Conservation (phyloP, 257 asterid species). For the Asclepias syriaca region DNA sequence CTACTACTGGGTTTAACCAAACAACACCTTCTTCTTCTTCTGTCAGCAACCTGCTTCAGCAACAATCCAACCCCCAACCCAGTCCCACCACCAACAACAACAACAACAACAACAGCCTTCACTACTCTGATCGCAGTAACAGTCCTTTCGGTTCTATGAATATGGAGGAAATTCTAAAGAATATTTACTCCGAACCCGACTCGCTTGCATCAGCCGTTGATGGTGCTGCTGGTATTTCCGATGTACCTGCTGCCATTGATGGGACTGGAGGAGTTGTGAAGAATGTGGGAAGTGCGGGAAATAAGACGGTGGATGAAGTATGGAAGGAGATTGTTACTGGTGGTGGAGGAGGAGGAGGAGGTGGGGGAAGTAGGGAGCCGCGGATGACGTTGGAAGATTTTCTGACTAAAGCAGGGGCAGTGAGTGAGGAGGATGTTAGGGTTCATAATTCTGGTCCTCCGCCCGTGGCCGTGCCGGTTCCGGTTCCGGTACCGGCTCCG, state of each 20-base stretch:
- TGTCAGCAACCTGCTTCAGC: constrained; percentile 2
- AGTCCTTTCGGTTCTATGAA: constrained; percentile 59
- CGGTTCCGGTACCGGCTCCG: constrained; percentile 8
- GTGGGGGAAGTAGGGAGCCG: constrained; percentile 28
- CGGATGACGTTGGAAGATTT: constrained; percentile 87
- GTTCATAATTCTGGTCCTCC: constrained; percentile 24
- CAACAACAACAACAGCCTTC: constrained; percentile 4
- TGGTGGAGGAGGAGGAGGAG: constrained; percentile 16
- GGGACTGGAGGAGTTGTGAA: constrained; percentile 11
- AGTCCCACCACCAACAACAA: neutral
- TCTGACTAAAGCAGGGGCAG: constrained; percentile 82
- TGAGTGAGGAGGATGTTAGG: constrained; percentile 74
- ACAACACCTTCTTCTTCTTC: constrained; percentile 1
- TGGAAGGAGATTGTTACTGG: constrained; percentile 61
- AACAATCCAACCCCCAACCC: neutral
- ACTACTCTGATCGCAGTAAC: constrained; percentile 43
- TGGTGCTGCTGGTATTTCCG: constrained; percentile 3
- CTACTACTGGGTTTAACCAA: neutral
- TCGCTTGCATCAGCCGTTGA: constrained; percentile 20
- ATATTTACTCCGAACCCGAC: constrained; percentile 58
- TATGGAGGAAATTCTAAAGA: constrained; percentile 77
- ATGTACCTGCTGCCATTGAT: neutral
- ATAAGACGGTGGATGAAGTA: constrained; percentile 51
- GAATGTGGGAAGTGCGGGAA: constrained; percentile 20
- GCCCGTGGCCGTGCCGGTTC: neutral